A percentile compares a stretch with the other conserved stretches of the same genome.
Conservation (phyloP, 257 asterid genomes). For the Craterostigma plantagineum region DNA sequence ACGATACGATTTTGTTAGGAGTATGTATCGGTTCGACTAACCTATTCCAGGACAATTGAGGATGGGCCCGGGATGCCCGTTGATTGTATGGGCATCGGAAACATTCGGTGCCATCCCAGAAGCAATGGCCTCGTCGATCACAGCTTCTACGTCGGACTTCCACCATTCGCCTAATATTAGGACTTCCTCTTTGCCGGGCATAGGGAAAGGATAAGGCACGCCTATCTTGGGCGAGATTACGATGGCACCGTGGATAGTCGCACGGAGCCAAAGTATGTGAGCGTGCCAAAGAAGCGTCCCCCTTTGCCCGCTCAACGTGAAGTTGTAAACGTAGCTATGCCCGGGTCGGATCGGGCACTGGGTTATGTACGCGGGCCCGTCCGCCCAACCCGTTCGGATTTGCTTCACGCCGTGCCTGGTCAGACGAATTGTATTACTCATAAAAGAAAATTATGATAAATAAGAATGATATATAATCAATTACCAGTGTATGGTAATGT, state of each 20-base stretch:
- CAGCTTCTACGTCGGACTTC: constrained; percentile 49
- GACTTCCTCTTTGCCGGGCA: constrained; percentile 32
- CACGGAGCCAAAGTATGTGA: constrained; percentile 57
- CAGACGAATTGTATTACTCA: too few species aligned
- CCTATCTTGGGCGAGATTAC: constrained; percentile 29
- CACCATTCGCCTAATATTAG: constrained; percentile 55
- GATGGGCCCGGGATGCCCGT: constrained; percentile 29
- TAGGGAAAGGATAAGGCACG: constrained; percentile 34
- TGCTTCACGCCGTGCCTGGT: constrained; percentile 63
- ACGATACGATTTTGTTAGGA: too few species aligned
- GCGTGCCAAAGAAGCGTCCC: constrained; percentile 73
- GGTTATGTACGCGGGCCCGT: constrained; percentile 54
- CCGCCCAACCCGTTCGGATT: constrained; percentile 53
- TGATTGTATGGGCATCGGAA: constrained; percentile 50
- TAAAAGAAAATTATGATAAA: too few species aligned
- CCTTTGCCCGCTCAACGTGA: constrained; percentile 36
- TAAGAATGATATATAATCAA: not conserved
- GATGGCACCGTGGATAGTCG: constrained; percentile 44
- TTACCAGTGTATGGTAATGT: constrained; percentile 42
- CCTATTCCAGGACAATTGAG: constrained; percentile 16
- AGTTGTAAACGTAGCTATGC: constrained; percentile 41
- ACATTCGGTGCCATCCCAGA: constrained; percentile 34
- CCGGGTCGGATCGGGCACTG: constrained; percentile 59
- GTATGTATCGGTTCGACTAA: not conserved
- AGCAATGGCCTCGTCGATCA: constrained; percentile 24